Conservation (phyloP, 106 monocot species). For the Chionographis japonica region DNA sequence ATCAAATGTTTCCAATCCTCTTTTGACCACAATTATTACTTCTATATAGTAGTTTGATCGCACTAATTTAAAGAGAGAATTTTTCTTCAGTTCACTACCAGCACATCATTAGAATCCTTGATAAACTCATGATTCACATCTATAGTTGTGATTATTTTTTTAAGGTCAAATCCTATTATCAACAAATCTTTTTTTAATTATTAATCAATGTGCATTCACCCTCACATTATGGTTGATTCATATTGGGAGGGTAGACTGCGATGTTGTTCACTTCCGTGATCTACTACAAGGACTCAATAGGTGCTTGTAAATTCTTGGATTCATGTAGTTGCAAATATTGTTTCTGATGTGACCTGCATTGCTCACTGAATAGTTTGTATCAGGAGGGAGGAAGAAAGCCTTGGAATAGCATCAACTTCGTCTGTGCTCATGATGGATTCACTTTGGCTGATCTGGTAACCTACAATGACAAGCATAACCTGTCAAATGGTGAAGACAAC, state of each 20-base stretch:
- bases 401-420: slow-evolving; percentile 88
- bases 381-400: slow-evolving; percentile 88
- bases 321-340: background rate
- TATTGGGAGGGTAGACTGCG: background rate
- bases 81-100: too few relatives aligned
- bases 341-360: slow-evolving; percentile 9
- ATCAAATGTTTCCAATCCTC: too few relatives aligned
- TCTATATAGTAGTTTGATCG: too few relatives aligned
- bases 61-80: too few relatives aligned
- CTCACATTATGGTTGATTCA: too few relatives aligned
- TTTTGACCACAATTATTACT: too few relatives aligned
- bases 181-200: too few relatives aligned
- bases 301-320: background rate
- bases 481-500: slow-evolving; percentile 82
- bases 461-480: slow-evolving; percentile 84
- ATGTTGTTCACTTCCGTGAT: background rate
- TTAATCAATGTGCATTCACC: too few relatives aligned
- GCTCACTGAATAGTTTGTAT: slow-evolving; percentile 13
- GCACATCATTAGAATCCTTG: too few relatives aligned
- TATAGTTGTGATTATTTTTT: too few relatives aligned
- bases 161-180: too few relatives aligned
- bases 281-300: background rate
- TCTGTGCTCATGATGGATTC: slow-evolving; percentile 96
- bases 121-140: too few relatives aligned
- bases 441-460: slow-evolving; percentile 88